A percentile compares a stretch with the other conserved stretches of the same genome.
Evolutionary conservation across 306 rosid genomes (phyloP).

Genomic region (Quercus suber): DNA sequence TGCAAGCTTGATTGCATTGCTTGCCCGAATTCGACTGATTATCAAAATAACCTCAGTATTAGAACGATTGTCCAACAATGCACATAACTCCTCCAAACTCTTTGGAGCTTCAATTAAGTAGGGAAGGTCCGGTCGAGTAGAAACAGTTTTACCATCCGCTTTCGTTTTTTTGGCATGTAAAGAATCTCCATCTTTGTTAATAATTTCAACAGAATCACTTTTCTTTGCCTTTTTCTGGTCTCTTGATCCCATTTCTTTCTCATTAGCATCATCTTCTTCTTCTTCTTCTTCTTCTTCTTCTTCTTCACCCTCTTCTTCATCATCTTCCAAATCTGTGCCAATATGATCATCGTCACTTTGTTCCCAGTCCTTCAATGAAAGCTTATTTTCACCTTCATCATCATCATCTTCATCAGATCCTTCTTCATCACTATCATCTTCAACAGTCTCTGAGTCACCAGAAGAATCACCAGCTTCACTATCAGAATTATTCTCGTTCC

Average conservation of each 20-base stretch:
- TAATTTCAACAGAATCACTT: slow-evolving; percentile 27
- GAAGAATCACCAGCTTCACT: slow-evolving; percentile 59
- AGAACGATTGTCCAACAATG: slow-evolving; percentile 51
- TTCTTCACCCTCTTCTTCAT: slow-evolving; percentile 37
- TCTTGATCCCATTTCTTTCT: slow-evolving; percentile 20
- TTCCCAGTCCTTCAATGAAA: slow-evolving; percentile 82
- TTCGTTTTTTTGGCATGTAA: slow-evolving; percentile 40
- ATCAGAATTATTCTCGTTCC: slow-evolving; percentile 46
- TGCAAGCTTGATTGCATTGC: slow-evolving; percentile 79
- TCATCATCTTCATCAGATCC: slow-evolving; percentile 52
- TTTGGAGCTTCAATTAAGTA: slow-evolving; percentile 88
- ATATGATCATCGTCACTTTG: slow-evolving; percentile 86
- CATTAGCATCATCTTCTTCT: slow-evolving; percentile 10
- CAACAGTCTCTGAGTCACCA: slow-evolving; percentile 51
- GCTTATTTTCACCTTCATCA: slow-evolving; percentile 26
- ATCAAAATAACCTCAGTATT: slow-evolving; percentile 58
- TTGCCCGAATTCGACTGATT: slow-evolving; percentile 73
- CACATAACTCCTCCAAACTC: slow-evolving; percentile 62
- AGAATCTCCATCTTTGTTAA: slow-evolving; percentile 33
- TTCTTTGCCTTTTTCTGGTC: slow-evolving; percentile 21
- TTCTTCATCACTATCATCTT: slow-evolving; percentile 45
- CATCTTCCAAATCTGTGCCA: slow-evolving; percentile 41
- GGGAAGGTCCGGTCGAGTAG: slow-evolving; percentile 57
- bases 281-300: slow-evolving; percentile 24
- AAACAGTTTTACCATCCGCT: slow-evolving; percentile 33